Base-by-base conservation (phyloP, 148 eudicot genomes). In the Chenopodium formosanum region DNA sequence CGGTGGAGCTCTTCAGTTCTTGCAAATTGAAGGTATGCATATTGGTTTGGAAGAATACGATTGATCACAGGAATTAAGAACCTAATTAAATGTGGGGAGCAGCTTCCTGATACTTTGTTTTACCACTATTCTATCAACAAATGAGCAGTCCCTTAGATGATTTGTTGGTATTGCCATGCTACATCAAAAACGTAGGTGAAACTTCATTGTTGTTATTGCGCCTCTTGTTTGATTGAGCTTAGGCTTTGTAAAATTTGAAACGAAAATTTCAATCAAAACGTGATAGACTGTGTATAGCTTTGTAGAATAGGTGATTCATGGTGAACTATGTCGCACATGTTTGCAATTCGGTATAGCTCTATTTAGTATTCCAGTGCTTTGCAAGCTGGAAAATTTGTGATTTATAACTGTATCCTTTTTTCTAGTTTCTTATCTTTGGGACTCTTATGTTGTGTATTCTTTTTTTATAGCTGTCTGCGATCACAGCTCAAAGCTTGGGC, bases 141-240 rank as follows among this genome's bases (percentile, higher is more conserved):
- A 34, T 70, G 77, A 17, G 63, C 29, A 74, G n/a, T 47, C 20
- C 34, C 56, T 40, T 19, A 4, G 76, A 23, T 13, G 8, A 6
- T 74, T 74, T 23, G 76, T 50, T 14, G 22, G 60, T 13, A 72
- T 23, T 48, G 34, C 8, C 65, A 75, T 75, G 29, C 32, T 56
- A 60, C 32, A 10, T 76, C 48, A 56, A 44, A 53, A 58, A 20
- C 44, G 8, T 76, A 76, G 77, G 78, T 74, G 37, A 72, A 72
- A 7, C 75, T 46, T 4, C 63, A 9, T 22, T n/a, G 75, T 0
- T 11, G 17, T 0, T 12, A 70, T 70, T 19, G 74, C 14, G 16
- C 20, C 63, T 74, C 58, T 48, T 73, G 20, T 50, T 25, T 73
- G 3, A 40, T 73, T 53, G 2, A 48, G 34, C 29, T 46, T 47